These are phyloP conservation scores for Rhizopus arrhizus DNA, from an alignment of 371 early-diverging fungal species.

Conservation along the genomic window DNA sequence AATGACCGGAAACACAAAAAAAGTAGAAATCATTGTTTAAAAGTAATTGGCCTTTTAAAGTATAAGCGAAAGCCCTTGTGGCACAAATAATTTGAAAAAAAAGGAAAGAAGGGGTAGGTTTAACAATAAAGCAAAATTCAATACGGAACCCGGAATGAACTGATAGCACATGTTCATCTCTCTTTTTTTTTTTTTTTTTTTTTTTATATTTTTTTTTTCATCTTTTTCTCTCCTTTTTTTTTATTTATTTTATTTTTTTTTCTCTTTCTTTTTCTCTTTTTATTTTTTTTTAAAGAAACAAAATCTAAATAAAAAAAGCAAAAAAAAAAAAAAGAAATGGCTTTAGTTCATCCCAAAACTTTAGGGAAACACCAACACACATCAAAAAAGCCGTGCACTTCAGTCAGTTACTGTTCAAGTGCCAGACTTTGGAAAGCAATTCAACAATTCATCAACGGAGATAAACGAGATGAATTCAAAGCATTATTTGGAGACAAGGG, in stretches of 20 bases:
- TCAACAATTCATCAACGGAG: conserved; percentile 34
- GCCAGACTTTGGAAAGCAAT: conserved; percentile 34
- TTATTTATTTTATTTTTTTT: conserved; percentile 4
- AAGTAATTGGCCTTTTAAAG: conserved; percentile 2
- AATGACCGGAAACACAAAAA: neutral
- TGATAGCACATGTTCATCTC: conserved; percentile 14
- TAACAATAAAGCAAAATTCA: conserved; percentile 1
- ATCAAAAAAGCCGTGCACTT: conserved; percentile 36
- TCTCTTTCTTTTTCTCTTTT: conserved; percentile 4
- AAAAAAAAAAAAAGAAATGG: conserved; percentile 5
- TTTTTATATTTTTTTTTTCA: conserved; percentile 7
- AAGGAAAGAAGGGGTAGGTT: neutral
- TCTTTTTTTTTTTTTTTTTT: conserved; percentile 11
- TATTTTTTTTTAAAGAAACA: neutral
- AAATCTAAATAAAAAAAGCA: neutral
- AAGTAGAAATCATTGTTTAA: neutral
- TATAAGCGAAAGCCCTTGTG: conserved; percentile 13
- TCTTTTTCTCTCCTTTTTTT: conserved; percentile 4
- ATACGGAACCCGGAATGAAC: conserved; percentile 24
- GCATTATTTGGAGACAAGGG: conserved; percentile 17
- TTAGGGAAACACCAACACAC: conserved; percentile 23
- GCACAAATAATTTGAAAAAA: conserved; percentile 3
- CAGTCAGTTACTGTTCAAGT: conserved; percentile 32
- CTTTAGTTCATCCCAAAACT: conserved; percentile 8
- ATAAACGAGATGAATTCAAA: conserved; percentile 33